Evolutionary conservation across 495 filamentous ascomycete species (phyloP).

Genomic region (Cenococcum geophilum): DNA sequence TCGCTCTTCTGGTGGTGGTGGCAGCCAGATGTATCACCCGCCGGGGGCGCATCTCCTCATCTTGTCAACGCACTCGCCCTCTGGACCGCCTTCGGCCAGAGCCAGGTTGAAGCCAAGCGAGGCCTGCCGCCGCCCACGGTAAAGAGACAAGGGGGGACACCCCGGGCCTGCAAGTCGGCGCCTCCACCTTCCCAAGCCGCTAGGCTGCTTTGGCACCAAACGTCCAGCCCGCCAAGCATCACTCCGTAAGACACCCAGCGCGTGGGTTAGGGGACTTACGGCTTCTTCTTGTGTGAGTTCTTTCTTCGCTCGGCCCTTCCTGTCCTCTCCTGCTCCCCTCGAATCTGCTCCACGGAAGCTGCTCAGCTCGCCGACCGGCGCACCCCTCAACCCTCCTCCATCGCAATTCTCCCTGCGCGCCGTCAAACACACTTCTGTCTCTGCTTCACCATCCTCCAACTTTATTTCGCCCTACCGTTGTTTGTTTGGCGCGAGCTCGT

Average conservation of each 20-base stretch:
- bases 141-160: not conserved
- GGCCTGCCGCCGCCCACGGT: not conserved
- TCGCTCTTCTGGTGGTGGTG: not conserved
- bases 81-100: not conserved
- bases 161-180: not conserved
- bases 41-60: not conserved
- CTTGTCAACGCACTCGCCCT: not conserved
- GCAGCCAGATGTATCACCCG: not conserved
- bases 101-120: conserved; percentile 2
- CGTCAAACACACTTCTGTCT: not conserved
- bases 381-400: not conserved
- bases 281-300: conserved; percentile 1
- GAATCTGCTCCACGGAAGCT: not conserved
- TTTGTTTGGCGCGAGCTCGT: not conserved
- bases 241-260: not conserved
- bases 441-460: not conserved
- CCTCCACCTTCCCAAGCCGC: not conserved
- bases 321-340: not conserved
- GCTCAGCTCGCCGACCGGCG: not conserved
- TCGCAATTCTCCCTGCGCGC: not conserved
- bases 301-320: not conserved
- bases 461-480: not conserved
- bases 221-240: not conserved
- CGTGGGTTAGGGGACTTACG: not conserved
- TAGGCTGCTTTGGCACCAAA: not conserved